These are phyloP conservation scores for Bromus sterilis DNA, from an alignment of 176 grass and related monocot species.

Conservation along the genomic window DNA sequence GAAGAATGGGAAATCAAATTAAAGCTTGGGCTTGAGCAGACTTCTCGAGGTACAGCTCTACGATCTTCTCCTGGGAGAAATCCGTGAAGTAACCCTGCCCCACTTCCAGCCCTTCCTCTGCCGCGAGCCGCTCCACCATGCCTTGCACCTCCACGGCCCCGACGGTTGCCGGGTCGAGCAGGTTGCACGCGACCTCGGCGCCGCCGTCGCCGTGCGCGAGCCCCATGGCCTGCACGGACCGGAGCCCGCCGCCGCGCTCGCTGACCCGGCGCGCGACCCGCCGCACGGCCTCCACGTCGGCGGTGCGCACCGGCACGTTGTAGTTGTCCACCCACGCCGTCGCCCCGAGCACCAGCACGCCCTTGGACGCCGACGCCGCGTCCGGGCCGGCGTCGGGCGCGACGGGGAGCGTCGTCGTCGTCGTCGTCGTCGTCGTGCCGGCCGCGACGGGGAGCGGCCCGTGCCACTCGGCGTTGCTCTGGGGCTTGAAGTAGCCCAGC, in stretches of 20 bases:
- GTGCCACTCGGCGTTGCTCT: constrained; percentile 36
- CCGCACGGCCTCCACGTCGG: constrained; percentile 32
- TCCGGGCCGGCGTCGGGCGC: constrained; percentile 44
- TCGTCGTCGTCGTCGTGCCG: neutral
- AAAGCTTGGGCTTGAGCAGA: neutral
- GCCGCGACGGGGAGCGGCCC: neutral
- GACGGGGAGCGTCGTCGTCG: neutral
- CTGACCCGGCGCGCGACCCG: constrained; percentile 55
- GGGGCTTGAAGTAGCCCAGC: constrained; percentile 70
- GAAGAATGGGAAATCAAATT: neutral
- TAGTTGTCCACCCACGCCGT: constrained; percentile 78
- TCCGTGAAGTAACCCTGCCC: constrained; percentile 74
- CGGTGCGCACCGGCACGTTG: constrained; percentile 48
- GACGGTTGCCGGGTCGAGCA: constrained; percentile 41
- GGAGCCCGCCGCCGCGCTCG: constrained; percentile 64
- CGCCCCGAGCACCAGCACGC: constrained; percentile 58
- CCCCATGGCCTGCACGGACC: constrained; percentile 68
- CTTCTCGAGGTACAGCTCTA: constrained; percentile 23
- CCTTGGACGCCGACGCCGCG: constrained; percentile 28
- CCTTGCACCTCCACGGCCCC: constrained; percentile 47
- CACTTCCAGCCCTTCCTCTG: constrained; percentile 27
- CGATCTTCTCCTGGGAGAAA: constrained; percentile 43
- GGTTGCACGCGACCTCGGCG: constrained; percentile 68
- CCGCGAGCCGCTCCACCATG: constrained; percentile 32
- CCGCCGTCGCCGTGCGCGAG: constrained; percentile 36